phyloP scores from a whole-genome alignment of 2,329 filamentous ascomycete species.

The Daldinia sp. region DNA sequence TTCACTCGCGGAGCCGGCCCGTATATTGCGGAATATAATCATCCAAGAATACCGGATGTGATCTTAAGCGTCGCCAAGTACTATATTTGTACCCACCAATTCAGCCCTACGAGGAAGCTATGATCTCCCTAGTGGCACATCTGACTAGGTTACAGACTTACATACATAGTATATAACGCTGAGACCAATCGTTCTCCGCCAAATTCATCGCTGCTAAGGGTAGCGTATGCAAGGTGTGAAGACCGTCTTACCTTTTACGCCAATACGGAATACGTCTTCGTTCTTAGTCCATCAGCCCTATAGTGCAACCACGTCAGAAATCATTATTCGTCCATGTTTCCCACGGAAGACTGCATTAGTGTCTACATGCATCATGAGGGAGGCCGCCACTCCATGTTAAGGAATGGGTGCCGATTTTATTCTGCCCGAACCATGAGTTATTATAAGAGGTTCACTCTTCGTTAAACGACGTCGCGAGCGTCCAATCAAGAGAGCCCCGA shows the following conservation, averaged over 20 bases:
- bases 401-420: neutral
- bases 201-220: conserved; percentile 31
- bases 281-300: conserved; percentile 32
- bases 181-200: conserved; percentile 35
- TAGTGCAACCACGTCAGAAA: conserved; percentile 27
- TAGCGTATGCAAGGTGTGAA: conserved; percentile 24
- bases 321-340: conserved; percentile 21
- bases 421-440: neutral
- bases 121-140: conserved; percentile 26
- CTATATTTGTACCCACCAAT: conserved; percentile 39
- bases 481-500: conserved; percentile 9
- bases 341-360: conserved; percentile 18
- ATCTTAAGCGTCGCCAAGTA: conserved; percentile 7
- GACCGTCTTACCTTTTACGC: conserved; percentile 23
- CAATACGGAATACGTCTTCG: conserved; percentile 17
- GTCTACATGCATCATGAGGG: conserved; percentile 16
- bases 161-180: too few species aligned
- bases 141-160: conserved; percentile 31
- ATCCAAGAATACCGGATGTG: conserved; percentile 1
- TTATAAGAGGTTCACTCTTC: neutral
- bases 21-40: conserved; percentile 1
- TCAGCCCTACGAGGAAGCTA: conserved; percentile 43
- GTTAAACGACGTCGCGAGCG: neutral
- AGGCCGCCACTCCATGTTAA: conserved; percentile 29
- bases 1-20: conserved; percentile 17